A percentile compares a stretch with the other conserved stretches of the same genome.
phyloP scores from a whole-genome alignment of 148 eudicot species.

The Mesembryanthemum crystallinum region DNA sequence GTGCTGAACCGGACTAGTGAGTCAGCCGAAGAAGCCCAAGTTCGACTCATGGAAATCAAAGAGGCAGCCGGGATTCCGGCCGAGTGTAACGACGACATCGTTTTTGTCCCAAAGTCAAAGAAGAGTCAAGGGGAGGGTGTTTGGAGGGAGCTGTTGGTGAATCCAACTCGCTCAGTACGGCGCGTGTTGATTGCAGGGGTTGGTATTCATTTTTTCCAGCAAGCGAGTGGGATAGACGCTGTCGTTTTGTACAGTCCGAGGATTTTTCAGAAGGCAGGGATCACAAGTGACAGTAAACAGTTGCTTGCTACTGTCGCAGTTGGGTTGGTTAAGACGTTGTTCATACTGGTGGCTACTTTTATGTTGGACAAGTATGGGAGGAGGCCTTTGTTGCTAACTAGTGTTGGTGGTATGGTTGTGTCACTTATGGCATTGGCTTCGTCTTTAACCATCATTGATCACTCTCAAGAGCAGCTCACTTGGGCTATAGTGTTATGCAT shows the following conservation, averaged over 20 bases:
- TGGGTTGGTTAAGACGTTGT: constrained; percentile 56
- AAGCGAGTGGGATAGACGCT: constrained; percentile 63
- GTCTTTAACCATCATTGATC: constrained; percentile 50
- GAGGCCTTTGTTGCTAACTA: constrained; percentile 48
- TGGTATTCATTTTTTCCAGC: constrained; percentile 78
- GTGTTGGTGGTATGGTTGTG: constrained; percentile 58
- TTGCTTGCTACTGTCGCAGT: constrained; percentile 65
- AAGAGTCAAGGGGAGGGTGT: constrained; percentile 42
- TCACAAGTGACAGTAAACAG: constrained; percentile 34
- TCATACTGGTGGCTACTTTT: constrained; percentile 65
- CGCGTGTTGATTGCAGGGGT: constrained; percentile 59
- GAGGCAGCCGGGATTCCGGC: constrained; percentile 64
- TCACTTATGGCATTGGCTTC: constrained; percentile 35
- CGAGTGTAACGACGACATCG: constrained; percentile 61
- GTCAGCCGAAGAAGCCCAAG: constrained; percentile 48
- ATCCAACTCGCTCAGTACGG: constrained; percentile 44
- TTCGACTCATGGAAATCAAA: constrained; percentile 56
- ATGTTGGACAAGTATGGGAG: constrained; percentile 55
- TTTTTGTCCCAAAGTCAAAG: constrained; percentile 33
- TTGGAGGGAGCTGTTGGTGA: constrained; percentile 57
- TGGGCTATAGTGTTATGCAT: constrained; percentile 60
- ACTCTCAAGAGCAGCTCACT: constrained; percentile 21
- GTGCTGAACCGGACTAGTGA: constrained; percentile 61
- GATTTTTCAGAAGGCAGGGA: constrained; percentile 62
- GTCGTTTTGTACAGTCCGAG: constrained; percentile 70